Evolutionary conservation across 345 rosid species (phyloP).

Genomic region (Rhodamnia argentea): DNA sequence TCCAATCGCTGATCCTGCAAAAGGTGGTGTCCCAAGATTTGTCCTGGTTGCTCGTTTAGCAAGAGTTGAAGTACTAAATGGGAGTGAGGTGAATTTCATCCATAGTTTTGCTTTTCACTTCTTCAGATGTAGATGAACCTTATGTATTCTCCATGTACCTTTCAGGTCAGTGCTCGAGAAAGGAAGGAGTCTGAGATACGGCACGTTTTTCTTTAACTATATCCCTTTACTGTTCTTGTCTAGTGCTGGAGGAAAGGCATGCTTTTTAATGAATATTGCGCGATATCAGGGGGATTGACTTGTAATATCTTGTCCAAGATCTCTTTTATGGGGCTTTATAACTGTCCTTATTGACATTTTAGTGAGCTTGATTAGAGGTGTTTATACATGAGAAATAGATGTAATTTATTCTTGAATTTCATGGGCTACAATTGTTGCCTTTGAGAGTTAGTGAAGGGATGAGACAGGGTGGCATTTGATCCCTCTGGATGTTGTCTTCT

Average conservation of each 20-base stretch:
- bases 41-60: constrained; percentile 67
- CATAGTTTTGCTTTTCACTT: neutral
- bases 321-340: neutral
- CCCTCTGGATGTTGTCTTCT: neutral
- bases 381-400: neutral
- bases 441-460: neutral
- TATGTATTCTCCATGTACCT: neutral
- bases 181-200: constrained; percentile 97
- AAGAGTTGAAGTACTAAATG: constrained; percentile 73
- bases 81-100: constrained; percentile 73
- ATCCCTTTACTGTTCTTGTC: neutral
- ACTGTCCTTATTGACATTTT: neutral
- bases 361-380: neutral
- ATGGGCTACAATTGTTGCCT: neutral
- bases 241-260: neutral
- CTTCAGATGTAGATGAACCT: neutral
- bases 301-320: neutral
- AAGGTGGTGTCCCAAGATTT: constrained; percentile 78
- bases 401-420: neutral
- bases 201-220: constrained; percentile 19
- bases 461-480: neutral
- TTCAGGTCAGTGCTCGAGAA: constrained; percentile 71
- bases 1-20: constrained; percentile 63
- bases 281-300: neutral
- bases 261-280: neutral